Conservation (phyloP, 2,329 filamentous ascomycete genomes). For the Cercospora citrullina region DNA sequence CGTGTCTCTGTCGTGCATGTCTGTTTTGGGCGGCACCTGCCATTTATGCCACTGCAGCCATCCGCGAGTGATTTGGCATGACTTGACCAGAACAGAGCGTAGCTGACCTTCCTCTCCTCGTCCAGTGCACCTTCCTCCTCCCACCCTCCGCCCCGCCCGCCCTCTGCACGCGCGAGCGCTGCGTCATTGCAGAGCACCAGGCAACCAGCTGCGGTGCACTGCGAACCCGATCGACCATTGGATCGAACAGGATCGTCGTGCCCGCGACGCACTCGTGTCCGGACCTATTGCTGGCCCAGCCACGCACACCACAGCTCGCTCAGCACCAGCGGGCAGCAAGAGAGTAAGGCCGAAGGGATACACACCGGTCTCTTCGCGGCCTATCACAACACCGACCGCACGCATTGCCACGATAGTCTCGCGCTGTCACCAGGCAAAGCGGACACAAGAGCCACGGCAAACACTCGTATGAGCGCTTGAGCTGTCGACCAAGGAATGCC, state of each 20-base stretch:
- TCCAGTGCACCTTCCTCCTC: conserved; percentile 19
- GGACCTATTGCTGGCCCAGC: conserved; percentile 22
- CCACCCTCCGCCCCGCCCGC: conserved; percentile 10
- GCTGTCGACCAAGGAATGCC: conserved; percentile 32
- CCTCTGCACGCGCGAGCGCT: conserved; percentile 16
- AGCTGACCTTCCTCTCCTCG: conserved; percentile 20
- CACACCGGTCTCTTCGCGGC: conserved; percentile 13
- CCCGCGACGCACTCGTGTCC: conserved; percentile 14
- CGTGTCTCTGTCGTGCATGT: conserved; percentile 1
- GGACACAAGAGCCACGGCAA: conserved; percentile 20
- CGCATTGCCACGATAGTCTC: conserved; percentile 21
- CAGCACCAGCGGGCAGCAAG: conserved; percentile 18
- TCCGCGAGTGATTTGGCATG: conserved; percentile 29
- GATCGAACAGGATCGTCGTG: conserved; percentile 17
- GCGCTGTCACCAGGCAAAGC: conserved; percentile 21
- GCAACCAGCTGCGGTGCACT: conserved; percentile 26
- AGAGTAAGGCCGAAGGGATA: conserved; percentile 23
- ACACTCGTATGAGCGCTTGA: conserved; percentile 26
- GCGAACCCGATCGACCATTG: conserved; percentile 19
- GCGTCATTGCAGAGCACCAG: conserved; percentile 27
- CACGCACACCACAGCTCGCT: conserved; percentile 16
- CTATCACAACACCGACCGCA: conserved; percentile 3
- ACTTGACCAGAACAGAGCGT: conserved; percentile 12
- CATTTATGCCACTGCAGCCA: conserved; percentile 26
- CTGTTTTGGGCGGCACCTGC: conserved; percentile 9